Evolutionary conservation across 106 monocot genomes (phyloP), one percentile per base, ranked within the genome.

Genomic region (Dendrobium chrysotoxum): DNA sequence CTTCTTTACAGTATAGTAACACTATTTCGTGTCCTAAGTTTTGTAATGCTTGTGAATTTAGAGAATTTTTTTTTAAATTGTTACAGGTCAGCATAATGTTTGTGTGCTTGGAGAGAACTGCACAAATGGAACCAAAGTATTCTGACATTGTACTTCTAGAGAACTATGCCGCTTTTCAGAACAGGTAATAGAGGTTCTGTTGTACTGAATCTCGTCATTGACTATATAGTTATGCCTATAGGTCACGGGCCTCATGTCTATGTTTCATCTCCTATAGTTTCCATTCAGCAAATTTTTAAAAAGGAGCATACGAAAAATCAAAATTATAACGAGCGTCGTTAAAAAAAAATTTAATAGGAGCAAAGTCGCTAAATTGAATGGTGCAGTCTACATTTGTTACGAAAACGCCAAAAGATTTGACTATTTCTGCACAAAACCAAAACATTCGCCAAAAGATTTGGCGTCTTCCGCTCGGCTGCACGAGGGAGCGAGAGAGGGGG

Each of bases 91-190:
- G 88, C 79, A 87, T 91, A 75, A 99, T 99, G 95, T 99, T 99
- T 83, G 93, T 85, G 3, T 93, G 87, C 38, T 84, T 99, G 81
- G 99, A 99, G 85, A 95, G 88, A 84, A 87, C 93, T 78, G 91
- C 99, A 74, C 99, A 99, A 84, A 70, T 85, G 44, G 99, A 99
- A 10, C 86, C 88, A 73, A 95, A 90, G 71, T 91, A 91, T 84
- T 78, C 90, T 79, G 99, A 99, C 66, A 92, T 95, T 84, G 85
- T 99, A 61, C 93, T 93, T 54, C 70, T 99, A 13, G 99, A 99
- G 83, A 99, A 99, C 50, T 99, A 93, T 82, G 99, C 99, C 44
- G 89, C 99, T 79, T 99, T 99, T 57, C 99, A 99, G 81, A 93
- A 99, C 86, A 94, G 94, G 96, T 94, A 42, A n/a, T 41, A 16